phyloP scores from a whole-genome alignment of 768 basidiomycete species.

The Trichaptum fuscoviolaceum region DNA sequence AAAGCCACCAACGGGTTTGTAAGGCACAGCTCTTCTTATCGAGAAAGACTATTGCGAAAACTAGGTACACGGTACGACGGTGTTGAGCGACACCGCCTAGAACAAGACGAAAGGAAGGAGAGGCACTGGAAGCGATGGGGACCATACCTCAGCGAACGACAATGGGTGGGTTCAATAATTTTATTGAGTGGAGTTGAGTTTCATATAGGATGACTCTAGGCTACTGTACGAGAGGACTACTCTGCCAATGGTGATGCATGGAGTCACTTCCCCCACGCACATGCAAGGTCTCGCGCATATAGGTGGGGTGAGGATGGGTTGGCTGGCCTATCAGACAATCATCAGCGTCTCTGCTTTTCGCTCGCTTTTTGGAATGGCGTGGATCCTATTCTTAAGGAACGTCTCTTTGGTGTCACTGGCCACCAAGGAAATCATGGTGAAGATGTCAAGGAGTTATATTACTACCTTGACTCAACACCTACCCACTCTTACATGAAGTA shows the following conservation, averaged over 20 bases:
- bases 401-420: conserved; percentile 93
- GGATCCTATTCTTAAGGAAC: conserved; percentile 94
- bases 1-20: conserved; percentile 18
- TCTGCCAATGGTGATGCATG: conserved; percentile 94
- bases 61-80: conserved; percentile 74
- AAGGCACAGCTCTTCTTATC: conserved; percentile 33
- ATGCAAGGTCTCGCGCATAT: conserved; percentile 90
- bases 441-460: conserved; percentile 98
- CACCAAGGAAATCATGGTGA: conserved; percentile 99
- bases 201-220: conserved; percentile 41
- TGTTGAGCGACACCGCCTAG: conserved; percentile 78
- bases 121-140: conserved; percentile 99
- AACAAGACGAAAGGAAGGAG: conserved; percentile 73
- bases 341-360: conserved; percentile 87
- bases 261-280: conserved; percentile 92
- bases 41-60: conserved; percentile 57
- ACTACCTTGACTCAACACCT: conserved; percentile 97
- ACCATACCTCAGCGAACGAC: conserved; percentile 93
- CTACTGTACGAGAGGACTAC: conserved; percentile 98
- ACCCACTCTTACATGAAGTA: conserved; percentile 99
- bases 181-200: conserved; percentile 7
- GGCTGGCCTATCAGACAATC: conserved; percentile 96
- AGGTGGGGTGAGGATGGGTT: conserved; percentile 99
- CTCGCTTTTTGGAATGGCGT: conserved; percentile 92
- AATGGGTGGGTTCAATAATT: conserved; percentile 67